These are phyloP conservation scores for Candida endomychidarum DNA, from an alignment of 805 yeast species.

Conservation along the genomic window DNA sequence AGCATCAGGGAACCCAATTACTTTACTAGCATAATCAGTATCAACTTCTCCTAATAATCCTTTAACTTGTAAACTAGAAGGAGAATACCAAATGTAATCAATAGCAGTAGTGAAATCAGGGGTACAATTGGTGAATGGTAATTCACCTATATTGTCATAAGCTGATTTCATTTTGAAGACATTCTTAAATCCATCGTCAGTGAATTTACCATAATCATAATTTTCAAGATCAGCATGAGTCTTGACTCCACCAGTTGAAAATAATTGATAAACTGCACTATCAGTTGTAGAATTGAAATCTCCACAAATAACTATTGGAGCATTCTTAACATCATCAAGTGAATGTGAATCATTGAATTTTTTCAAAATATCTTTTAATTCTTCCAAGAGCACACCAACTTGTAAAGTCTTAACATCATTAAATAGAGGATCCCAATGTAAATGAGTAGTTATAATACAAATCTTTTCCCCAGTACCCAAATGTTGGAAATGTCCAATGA, in stretches of 20 bases:
- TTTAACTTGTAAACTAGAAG: constrained; percentile 73
- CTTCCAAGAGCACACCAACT: constrained; percentile 88
- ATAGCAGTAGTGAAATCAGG: constrained; percentile 91
- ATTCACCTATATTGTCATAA: constrained; percentile 79
- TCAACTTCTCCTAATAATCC: constrained; percentile 88
- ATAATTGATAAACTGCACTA: constrained; percentile 89
- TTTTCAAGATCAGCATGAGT: constrained; percentile 81
- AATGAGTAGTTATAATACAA: constrained; percentile 84
- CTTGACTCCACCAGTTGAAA: constrained; percentile 77
- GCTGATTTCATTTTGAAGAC: constrained; percentile 80
- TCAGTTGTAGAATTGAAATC: constrained; percentile 88
- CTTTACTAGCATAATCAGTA: constrained; percentile 67
- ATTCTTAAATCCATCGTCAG: constrained; percentile 85
- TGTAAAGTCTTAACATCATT: constrained; percentile 96
- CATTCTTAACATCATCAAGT: constrained; percentile 53
- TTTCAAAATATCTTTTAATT: constrained; percentile 66
- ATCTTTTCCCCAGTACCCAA: constrained; percentile 67
- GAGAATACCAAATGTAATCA: constrained; percentile 95
- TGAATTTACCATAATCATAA: constrained; percentile 86
- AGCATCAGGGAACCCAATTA: constrained; percentile 91
- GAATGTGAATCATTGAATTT: constrained; percentile 45
- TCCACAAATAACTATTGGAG: constrained; percentile 87
- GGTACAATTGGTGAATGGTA: constrained; percentile 92
- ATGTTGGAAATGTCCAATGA: constrained; percentile 74
- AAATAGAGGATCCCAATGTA: constrained; percentile 97